phyloP scores from a whole-genome alignment of 225 moss, liverwort and hornwort species.

The Marchantia polymorpha region DNA sequence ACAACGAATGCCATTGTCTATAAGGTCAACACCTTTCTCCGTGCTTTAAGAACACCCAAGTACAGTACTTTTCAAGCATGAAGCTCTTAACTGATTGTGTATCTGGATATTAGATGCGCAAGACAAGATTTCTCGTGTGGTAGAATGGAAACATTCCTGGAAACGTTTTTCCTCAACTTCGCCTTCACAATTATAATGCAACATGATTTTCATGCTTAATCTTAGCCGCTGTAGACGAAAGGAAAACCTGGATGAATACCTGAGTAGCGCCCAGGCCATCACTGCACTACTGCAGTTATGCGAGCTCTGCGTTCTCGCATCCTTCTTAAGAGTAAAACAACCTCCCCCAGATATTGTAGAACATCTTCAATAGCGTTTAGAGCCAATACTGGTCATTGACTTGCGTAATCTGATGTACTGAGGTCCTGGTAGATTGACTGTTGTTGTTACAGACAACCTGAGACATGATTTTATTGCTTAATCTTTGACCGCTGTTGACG shows the following conservation, averaged over 20 bases:
- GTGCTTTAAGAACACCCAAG: no score
- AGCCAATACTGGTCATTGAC: not conserved
- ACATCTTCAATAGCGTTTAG: no score
- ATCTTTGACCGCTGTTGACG: no score
- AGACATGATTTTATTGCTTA: no score
- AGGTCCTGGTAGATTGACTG: not conserved
- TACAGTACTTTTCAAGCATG: no score
- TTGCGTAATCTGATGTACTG: not conserved
- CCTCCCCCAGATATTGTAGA: no score
- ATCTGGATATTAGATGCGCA: not conserved
- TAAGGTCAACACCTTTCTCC: slow-evolving; percentile 34
- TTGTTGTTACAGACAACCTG: not conserved
- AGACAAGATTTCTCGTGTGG: not conserved
- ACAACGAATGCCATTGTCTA: slow-evolving; percentile 57
- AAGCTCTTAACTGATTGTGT: no score
- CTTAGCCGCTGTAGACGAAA: no score
- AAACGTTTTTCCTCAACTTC: no score
- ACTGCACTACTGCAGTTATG: not conserved
- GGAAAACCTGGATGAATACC: no score
- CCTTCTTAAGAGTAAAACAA: not conserved
- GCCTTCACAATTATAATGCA: no score
- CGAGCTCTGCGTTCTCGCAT: not conserved
- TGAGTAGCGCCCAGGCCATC: not conserved
- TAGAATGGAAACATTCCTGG: not conserved
- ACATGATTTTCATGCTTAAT: no score